Conservation (phyloP, 768 basidiomycete species). For the Suillus cothurnatus region DNA sequence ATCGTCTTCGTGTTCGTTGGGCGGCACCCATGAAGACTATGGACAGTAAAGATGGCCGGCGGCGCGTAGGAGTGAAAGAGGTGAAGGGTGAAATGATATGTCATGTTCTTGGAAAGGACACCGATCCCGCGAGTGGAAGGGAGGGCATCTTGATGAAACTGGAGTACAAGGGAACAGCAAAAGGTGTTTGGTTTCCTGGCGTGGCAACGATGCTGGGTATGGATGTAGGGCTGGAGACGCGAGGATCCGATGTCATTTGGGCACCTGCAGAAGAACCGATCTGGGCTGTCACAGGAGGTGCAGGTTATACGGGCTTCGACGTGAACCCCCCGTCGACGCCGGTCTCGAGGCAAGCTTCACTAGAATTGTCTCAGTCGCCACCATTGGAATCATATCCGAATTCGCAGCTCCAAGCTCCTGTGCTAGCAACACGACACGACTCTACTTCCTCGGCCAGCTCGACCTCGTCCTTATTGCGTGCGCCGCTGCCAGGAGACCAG, state of each 20-base stretch:
- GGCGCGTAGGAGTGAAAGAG: constrained; percentile 70
- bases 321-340: constrained; percentile 44
- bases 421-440: constrained; percentile 37
- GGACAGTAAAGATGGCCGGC: constrained; percentile 52
- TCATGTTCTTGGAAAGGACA: constrained; percentile 52
- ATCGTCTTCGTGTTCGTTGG: constrained; percentile 78
- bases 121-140: constrained; percentile 36
- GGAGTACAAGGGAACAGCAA: constrained; percentile 73
- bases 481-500: constrained; percentile 66
- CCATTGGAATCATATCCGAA: constrained; percentile 20
- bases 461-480: constrained; percentile 69
- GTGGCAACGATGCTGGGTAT: constrained; percentile 81
- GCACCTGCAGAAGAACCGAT: constrained; percentile 46
- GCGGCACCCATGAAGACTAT: constrained; percentile 60
- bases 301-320: constrained; percentile 75
- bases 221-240: constrained; percentile 70
- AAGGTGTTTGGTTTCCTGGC: constrained; percentile 80
- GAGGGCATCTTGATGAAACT: constrained; percentile 66
- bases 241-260: constrained; percentile 73
- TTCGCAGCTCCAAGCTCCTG: constrained; percentile 23
- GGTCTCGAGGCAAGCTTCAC: constrained; percentile 49
- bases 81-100: constrained; percentile 70
- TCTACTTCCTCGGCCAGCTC: constrained; percentile 43
- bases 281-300: constrained; percentile 66
- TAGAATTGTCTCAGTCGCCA: constrained; percentile 43